Evolutionary conservation across 306 rosid species (phyloP).

Genomic region (Neltuma alba): DNA sequence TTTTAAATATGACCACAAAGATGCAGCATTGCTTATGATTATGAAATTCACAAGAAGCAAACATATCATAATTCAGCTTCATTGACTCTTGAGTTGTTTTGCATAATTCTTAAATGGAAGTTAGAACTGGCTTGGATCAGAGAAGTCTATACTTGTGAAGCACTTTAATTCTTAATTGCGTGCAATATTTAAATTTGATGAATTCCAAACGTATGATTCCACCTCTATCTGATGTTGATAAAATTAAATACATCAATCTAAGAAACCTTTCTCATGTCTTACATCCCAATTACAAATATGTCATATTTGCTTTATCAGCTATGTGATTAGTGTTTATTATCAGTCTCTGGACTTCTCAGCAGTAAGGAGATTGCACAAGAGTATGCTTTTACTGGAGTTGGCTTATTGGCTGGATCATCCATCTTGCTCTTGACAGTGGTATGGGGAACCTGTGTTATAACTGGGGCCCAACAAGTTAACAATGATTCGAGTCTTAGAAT

Average conservation of each 20-base stretch:
- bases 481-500: not conserved
- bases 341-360: constrained; percentile 39
- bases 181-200: too few species aligned
- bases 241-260: not conserved
- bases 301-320: not conserved
- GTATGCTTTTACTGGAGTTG: constrained; percentile 38
- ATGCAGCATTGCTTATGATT: not conserved
- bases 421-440: constrained; percentile 43
- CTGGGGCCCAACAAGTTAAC: constrained; percentile 14
- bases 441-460: constrained; percentile 40
- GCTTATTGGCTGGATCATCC: constrained; percentile 48
- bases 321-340: not conserved
- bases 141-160: not conserved
- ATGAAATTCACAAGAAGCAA: not conserved
- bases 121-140: not conserved
- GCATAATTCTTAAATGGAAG: not conserved
- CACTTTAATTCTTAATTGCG: not conserved
- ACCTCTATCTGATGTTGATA: not conserved
- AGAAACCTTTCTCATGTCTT: not conserved
- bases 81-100: not conserved
- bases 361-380: constrained; percentile 37
- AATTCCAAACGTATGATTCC: not conserved
- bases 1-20: not conserved
- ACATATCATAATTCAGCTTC: not conserved
- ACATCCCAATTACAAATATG: not conserved